Evolutionary conservation across 2,329 filamentous ascomycete species (phyloP).

Genomic region (Domatiomyces catenatus): DNA sequence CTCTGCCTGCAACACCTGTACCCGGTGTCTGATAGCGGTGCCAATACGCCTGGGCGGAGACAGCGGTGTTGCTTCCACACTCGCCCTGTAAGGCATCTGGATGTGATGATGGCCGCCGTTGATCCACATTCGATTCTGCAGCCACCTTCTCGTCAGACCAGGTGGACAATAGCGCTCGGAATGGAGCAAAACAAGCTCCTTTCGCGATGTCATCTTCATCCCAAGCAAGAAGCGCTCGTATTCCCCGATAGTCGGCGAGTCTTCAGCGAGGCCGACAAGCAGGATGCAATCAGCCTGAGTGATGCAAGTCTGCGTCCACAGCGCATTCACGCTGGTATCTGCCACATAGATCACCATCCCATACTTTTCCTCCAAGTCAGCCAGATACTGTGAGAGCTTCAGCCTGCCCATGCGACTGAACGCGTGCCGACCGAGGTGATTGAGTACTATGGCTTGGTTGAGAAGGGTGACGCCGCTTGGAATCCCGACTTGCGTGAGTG

Average conservation of each 20-base stretch:
- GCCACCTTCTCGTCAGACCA: constrained; percentile 75
- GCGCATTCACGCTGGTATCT: constrained; percentile 90
- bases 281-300: constrained; percentile 93
- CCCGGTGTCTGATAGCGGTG: constrained; percentile 73
- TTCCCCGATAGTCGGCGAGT: constrained; percentile 79
- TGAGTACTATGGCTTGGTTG: constrained; percentile 85
- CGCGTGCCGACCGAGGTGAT: constrained; percentile 86
- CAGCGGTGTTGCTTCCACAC: constrained; percentile 55
- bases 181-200: constrained; percentile 80
- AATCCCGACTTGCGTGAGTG: constrained; percentile 75
- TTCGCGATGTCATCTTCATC: constrained; percentile 91
- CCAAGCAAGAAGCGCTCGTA: constrained; percentile 93
- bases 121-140: constrained; percentile 89
- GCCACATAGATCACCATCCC: constrained; percentile 90
- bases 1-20: constrained; percentile 88
- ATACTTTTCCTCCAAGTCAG: constrained; percentile 93
- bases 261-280: constrained; percentile 78
- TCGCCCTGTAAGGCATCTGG: constrained; percentile 77
- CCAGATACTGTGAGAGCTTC: constrained; percentile 87
- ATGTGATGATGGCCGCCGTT: constrained; percentile 96
- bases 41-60: constrained; percentile 64
- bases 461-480: constrained; percentile 80
- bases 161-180: constrained; percentile 72
- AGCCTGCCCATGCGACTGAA: constrained; percentile 97
- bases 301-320: constrained; percentile 97